phyloP scores from a whole-genome alignment of 2,329 filamentous ascomycete species.

The Penicillium thymicola region DNA sequence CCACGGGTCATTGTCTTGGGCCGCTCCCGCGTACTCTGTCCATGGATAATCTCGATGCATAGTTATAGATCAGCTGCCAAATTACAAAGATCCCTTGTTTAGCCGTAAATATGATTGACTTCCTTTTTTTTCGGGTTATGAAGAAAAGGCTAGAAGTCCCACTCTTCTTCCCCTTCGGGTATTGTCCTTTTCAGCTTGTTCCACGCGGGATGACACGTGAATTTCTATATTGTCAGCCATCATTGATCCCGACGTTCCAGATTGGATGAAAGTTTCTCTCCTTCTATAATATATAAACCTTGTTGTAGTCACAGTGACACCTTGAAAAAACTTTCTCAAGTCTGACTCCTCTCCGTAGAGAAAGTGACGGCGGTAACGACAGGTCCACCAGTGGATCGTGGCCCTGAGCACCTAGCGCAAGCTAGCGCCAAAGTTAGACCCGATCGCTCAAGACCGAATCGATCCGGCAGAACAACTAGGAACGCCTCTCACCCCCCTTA shows the following conservation, averaged over 20 bases:
- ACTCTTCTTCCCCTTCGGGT: neutral
- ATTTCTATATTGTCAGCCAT: neutral
- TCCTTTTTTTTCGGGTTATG: neutral
- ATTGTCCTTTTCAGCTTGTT: neutral
- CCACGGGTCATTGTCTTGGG: slow-evolving; percentile 12
- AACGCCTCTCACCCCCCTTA: slow-evolving; percentile 1
- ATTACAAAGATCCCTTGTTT: neutral
- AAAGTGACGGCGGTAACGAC: neutral
- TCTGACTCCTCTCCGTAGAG: neutral
- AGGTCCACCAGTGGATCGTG: neutral
- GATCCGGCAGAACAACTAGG: neutral
- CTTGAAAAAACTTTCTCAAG: neutral
- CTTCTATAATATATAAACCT: neutral
- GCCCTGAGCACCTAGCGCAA: neutral
- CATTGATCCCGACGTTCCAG: neutral
- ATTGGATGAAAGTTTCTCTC: neutral
- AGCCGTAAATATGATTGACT: neutral
- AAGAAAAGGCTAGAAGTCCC: neutral
- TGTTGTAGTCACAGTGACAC: neutral
- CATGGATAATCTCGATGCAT: neutral
- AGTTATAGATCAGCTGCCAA: neutral
- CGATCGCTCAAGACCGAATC: neutral
- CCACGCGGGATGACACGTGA: neutral
- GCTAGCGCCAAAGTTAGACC: neutral
- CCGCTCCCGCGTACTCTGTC: slow-evolving; percentile 4